Base-by-base conservation (phyloP, 108 stramenopile species). In the Fragilaria radians region DNA sequence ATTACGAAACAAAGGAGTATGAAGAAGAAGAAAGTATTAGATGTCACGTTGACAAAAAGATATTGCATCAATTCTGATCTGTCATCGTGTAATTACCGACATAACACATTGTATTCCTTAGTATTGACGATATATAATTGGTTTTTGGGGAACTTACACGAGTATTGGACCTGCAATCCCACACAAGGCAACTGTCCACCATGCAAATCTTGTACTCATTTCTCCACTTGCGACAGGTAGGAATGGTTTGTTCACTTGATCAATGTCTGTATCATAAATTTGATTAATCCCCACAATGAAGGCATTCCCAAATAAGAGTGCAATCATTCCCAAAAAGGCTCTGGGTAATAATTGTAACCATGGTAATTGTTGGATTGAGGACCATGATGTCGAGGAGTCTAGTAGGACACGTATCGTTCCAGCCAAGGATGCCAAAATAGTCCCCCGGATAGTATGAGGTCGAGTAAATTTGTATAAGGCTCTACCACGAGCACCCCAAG, bases 231-330 rank as follows among this genome's bases (percentile, higher is more conserved):
- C 96, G 27, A 97, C 86, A 5, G 96, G 96, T 31, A 97, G 73
- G 65, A 95, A 95, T 2, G 96, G 96, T 63, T 97, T 97, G 73
- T 97, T 97, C 76, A 97, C 62, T 64, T 92, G 80, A 65, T 97
- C 96, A 62, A 97, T 95, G 19, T 93, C 83, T 49, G 85, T 84
- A 64, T 97, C 96, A 62, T 83, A 97, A 54, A 97, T 95, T 49
- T 97, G 96, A 72, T 97, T 97, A 54, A 97, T 97, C 22, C 96
- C 96, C 28, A 97, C 96, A 70, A 97, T 97, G 48, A 91, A 97
- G 3, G 91, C 93, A 78, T 97, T 97, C 48, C 96, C 96, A 53
- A 91, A 57, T 23, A 97, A 73, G 29, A 97, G 64, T 26, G 95
- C 91, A 19, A 92, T 22, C 86, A 96, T 83, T 14, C 96, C 96